A percentile compares a stretch with the other conserved stretches of the same genome.
Conservation (phyloP, 805 yeast species). For the Cyberlindnera americana region DNA sequence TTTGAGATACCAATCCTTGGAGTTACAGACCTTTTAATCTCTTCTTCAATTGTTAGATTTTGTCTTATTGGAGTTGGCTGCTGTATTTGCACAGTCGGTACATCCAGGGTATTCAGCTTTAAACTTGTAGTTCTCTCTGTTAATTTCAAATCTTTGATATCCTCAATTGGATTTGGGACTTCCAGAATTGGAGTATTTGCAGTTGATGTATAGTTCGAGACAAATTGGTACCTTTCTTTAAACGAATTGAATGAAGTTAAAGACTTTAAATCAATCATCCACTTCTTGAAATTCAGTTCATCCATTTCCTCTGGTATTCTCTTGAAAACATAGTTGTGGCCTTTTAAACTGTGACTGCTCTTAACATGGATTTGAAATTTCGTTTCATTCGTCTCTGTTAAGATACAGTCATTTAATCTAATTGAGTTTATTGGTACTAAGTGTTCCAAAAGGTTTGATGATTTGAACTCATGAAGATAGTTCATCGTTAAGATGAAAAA, state of each 20-base stretch:
- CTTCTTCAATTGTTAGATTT: too few relatives aligned
- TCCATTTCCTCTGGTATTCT: constrained; percentile 53
- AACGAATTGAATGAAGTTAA: constrained; percentile 41
- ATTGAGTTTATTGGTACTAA: constrained; percentile 77
- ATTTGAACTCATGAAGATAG: constrained; percentile 84
- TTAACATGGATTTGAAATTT: constrained; percentile 45
- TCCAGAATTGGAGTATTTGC: constrained; percentile 26
- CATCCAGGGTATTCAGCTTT: constrained; percentile 1
- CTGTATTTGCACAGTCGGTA: constrained; percentile 9
- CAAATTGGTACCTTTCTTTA: constrained; percentile 18
- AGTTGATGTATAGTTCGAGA: constrained; percentile 8
- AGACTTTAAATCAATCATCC: constrained; percentile 62
- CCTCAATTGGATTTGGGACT: constrained; percentile 22
- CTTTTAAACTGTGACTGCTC: constrained; percentile 66
- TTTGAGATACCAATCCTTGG: too few relatives aligned
- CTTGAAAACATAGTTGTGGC: constrained; percentile 89
- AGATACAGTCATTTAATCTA: constrained; percentile 69
- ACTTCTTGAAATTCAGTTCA: constrained; percentile 72
- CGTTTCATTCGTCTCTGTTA: constrained; percentile 75
- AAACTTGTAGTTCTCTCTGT: constrained; percentile 11
- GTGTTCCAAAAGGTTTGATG: constrained; percentile 73
- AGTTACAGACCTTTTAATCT: too few relatives aligned
- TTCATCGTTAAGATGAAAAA: constrained; percentile 88
- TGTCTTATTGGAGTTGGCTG: constrained; percentile 15
- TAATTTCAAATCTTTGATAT: constrained; percentile 4